A percentile compares a stretch with the other conserved stretches of the same genome.
Evolutionary conservation across 371 early-diverging fungal genomes (phyloP).

Genomic region (Phascolomyces articulosus): DNA sequence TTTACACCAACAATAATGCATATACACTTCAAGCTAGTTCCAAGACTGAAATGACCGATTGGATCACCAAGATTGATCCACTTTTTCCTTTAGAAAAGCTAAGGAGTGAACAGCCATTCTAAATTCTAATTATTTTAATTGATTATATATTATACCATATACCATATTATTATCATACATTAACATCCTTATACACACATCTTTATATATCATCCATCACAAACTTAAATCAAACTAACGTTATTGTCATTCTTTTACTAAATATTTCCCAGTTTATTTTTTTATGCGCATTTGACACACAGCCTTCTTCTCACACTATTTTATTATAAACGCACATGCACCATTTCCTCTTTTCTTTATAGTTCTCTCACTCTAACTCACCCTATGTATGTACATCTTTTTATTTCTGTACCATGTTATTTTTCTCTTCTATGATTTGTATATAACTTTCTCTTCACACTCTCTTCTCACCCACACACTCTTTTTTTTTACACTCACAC

Average conservation of each 20-base stretch:
- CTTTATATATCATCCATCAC: not conserved
- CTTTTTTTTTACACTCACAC: not conserved
- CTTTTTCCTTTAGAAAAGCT: constrained; percentile 52
- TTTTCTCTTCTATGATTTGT: not conserved
- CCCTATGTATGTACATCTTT: constrained; percentile 5
- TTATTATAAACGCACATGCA: not conserved
- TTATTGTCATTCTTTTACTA: not conserved
- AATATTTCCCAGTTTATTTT: too few relatives aligned
- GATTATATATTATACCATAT: not conserved
- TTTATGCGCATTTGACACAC: too few relatives aligned
- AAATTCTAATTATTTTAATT: not conserved
- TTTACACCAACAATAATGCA: constrained; percentile 80
- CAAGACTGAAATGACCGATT: constrained; percentile 71
- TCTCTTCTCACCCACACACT: not conserved
- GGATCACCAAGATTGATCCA: constrained; percentile 78
- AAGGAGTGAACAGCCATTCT: constrained; percentile 4
- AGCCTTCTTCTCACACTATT: not conserved
- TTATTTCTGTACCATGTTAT: not conserved
- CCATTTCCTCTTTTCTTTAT: constrained; percentile 1
- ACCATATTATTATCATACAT: too few relatives aligned
- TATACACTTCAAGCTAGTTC: constrained; percentile 76
- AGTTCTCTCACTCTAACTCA: too few relatives aligned
- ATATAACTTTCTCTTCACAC: not conserved
- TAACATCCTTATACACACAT: too few relatives aligned
- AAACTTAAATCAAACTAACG: too few relatives aligned